phyloP scores from a whole-genome alignment of 73 alveolate genomes.

The Tetrahymena borealis region DNA sequence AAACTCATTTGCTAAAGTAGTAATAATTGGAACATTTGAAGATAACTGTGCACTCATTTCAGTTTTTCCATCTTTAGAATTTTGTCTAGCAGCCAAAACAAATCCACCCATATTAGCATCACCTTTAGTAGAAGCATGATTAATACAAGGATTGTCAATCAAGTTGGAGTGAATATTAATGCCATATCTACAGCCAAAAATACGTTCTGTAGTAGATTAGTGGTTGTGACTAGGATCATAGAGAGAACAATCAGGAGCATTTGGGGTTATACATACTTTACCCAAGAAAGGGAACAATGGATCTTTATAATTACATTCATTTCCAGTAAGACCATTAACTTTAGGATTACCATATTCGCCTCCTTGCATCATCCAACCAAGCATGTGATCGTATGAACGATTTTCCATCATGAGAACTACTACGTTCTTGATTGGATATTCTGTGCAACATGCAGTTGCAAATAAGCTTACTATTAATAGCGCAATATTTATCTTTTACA shows the following conservation, averaged over 20 bases:
- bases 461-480: too few relatives aligned
- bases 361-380: constrained; percentile 10
- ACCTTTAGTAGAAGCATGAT: background rate
- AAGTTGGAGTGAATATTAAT: background rate
- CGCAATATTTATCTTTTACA: too few relatives aligned
- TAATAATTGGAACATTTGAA: background rate
- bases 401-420: constrained; percentile 11
- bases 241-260: background rate
- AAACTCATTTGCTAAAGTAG: background rate
- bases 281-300: background rate
- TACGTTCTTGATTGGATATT: background rate
- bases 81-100: background rate
- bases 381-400: constrained; percentile 1
- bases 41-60: background rate
- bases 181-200: background rate
- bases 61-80: background rate
- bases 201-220: background rate
- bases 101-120: background rate
- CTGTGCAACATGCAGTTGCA: background rate
- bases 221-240: background rate
- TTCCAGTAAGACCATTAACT: background rate
- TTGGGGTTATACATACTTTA: background rate
- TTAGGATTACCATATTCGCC: background rate
- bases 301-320: background rate
- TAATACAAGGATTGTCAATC: background rate